Evolutionary conservation across 163 green algal species (phyloP).

Genomic region (Scenedesmus sp.): DNA sequence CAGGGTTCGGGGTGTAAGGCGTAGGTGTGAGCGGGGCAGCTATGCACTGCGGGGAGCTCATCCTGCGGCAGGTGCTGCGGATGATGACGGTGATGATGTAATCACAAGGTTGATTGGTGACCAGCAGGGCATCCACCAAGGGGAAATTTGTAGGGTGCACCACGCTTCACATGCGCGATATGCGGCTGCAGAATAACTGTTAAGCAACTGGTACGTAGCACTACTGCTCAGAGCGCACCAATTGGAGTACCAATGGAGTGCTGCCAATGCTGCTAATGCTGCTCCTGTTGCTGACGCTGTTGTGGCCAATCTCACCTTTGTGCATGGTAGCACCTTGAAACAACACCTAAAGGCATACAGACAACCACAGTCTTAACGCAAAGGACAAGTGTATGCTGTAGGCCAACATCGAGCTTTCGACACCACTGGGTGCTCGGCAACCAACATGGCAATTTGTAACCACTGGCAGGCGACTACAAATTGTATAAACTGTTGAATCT

Average conservation of each 20-base stretch:
- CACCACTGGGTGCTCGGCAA: not conserved
- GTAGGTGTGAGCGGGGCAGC: too few species aligned
- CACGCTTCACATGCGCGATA: not conserved
- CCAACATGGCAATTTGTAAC: not conserved
- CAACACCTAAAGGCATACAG: not conserved
- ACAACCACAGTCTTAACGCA: not conserved
- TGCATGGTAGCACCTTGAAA: conserved; percentile 1
- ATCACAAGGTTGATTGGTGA: too few species aligned
- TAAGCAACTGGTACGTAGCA: not conserved
- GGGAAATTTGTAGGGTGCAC: not conserved
- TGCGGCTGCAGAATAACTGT: not conserved
- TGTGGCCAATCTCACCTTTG: not conserved
- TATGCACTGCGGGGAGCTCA: too few species aligned
- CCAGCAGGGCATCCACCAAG: too few species aligned
- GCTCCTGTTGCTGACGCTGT: not conserved
- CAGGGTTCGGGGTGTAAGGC: too few species aligned
- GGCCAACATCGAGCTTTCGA: not conserved
- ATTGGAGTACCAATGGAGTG: not conserved
- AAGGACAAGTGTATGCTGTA: not conserved
- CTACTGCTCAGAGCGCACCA: not conserved
- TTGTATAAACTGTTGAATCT: not conserved
- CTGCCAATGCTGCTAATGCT: not conserved
- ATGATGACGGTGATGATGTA: too few species aligned
- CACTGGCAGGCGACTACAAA: not conserved
- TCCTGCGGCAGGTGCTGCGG: too few species aligned